phyloP scores from a whole-genome alignment of 2,329 filamentous ascomycete genomes.

The Ophiocordyceps camponoti-saundersi region DNA sequence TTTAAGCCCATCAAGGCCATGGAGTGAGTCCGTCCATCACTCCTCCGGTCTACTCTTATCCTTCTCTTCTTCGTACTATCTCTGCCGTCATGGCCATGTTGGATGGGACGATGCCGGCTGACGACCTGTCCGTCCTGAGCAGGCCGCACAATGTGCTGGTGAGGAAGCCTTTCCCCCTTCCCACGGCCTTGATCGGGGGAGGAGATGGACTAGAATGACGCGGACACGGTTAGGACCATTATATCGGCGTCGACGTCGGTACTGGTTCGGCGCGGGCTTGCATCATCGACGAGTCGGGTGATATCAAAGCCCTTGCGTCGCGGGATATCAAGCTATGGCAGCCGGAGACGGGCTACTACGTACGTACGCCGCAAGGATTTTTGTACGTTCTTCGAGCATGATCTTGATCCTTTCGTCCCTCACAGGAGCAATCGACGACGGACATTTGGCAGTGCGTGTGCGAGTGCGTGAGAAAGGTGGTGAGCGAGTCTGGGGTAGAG shows the following conservation, averaged over 20 bases:
- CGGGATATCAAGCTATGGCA: constrained; percentile 71
- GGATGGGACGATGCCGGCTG: constrained; percentile 6
- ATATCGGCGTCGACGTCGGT: constrained; percentile 85
- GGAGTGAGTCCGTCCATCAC: constrained; percentile 14
- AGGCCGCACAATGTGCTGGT: constrained; percentile 18
- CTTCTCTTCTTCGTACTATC: constrained; percentile 1
- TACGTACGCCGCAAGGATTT: no score
- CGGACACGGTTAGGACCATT: constrained; percentile 29
- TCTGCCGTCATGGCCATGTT: constrained; percentile 2
- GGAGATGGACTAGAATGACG: neutral
- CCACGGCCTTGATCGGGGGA: neutral
- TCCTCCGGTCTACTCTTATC: neutral
- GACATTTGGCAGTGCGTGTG: constrained; percentile 97
- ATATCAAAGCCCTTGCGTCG: constrained; percentile 63
- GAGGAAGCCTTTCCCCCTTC: constrained; percentile 1
- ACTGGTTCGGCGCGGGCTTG: constrained; percentile 91
- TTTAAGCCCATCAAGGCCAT: constrained; percentile 18
- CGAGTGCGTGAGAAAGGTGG: constrained; percentile 65
- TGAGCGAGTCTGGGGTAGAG: constrained; percentile 68
- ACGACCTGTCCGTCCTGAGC: constrained; percentile 8
- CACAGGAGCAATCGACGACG: constrained; percentile 83
- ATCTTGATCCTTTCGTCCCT: constrained; percentile 2
- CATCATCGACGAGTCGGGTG: constrained; percentile 80
- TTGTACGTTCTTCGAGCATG: no score
- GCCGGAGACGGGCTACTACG: constrained; percentile 59